These are phyloP conservation scores for Myxozyma melibiosi DNA, from an alignment of 805 yeast genomes.

Conservation along the genomic window DNA sequence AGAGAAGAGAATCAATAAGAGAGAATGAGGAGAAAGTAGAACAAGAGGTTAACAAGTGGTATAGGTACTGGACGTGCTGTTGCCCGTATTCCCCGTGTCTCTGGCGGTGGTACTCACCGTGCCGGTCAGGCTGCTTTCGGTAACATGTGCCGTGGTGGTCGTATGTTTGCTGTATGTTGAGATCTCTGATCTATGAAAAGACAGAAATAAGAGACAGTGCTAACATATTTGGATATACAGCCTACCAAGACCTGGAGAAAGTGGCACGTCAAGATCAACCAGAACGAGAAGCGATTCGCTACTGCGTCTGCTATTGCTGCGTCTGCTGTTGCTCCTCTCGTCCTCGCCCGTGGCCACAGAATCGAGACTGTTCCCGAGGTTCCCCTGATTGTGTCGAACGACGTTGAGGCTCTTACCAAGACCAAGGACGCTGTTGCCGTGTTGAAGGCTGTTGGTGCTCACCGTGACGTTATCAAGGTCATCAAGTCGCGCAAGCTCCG, in stretches of 20 bases:
- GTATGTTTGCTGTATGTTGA: constrained; percentile 81
- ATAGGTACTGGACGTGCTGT: constrained; percentile 97
- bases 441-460: constrained; percentile 98
- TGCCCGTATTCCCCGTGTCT: constrained; percentile 99
- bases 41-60: neutral
- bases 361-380: constrained; percentile 97
- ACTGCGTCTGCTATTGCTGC: constrained; percentile 99
- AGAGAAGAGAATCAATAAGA: neutral
- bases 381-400: constrained; percentile 95
- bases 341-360: constrained; percentile 99
- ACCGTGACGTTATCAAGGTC: constrained; percentile 96
- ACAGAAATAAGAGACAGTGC: neutral
- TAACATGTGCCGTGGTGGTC: constrained; percentile 99
- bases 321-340: constrained; percentile 96
- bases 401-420: constrained; percentile 88
- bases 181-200: too few species aligned
- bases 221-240: too few species aligned
- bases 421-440: constrained; percentile 99
- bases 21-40: neutral
- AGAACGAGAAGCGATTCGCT: constrained; percentile 99
- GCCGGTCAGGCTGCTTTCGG: constrained; percentile 99
- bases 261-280: constrained; percentile 99
- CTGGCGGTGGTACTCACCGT: constrained; percentile 99
- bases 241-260: constrained; percentile 99
- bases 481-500: constrained; percentile 97